Evolutionary conservation across 2,329 filamentous ascomycete species (phyloP).

Genomic region (Ophiostoma triangulosporum): DNA sequence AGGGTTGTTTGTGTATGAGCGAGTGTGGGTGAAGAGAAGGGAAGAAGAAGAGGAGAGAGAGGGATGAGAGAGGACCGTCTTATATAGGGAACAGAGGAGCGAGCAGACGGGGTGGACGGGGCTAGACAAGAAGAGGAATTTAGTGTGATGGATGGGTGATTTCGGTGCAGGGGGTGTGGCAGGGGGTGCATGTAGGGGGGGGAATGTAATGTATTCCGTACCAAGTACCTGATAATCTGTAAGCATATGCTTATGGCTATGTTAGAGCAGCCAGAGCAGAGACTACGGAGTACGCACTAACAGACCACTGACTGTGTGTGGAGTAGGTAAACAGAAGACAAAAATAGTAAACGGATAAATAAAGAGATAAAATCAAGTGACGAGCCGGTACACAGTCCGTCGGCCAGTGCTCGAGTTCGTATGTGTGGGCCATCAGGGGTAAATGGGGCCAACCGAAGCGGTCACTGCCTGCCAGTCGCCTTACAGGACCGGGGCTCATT

Average conservation of each 20-base stretch:
- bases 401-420: no score
- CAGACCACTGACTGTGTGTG: no score
- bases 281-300: no score
- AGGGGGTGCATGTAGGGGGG: background rate
- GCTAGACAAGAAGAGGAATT: background rate
- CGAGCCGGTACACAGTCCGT: no score
- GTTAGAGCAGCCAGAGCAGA: no score
- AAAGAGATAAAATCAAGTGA: no score
- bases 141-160: background rate
- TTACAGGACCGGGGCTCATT: no score
- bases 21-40: constrained; percentile 37
- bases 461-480: no score
- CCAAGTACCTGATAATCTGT: no score
- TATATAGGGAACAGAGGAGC: constrained; percentile 13
- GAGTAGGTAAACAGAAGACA: background rate
- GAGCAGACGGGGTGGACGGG: background rate
- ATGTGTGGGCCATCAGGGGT: constrained; percentile 5
- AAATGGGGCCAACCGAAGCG: no score
- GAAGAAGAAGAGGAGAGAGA: constrained; percentile 19
- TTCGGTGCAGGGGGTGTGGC: background rate
- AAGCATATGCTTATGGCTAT: no score
- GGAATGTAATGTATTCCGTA: background rate
- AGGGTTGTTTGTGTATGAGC: constrained; percentile 29
- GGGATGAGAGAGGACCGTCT: constrained; percentile 15
- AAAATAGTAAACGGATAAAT: background rate